phyloP scores from a whole-genome alignment of 202 grass and related monocot species.

The Setaria viridis region DNA sequence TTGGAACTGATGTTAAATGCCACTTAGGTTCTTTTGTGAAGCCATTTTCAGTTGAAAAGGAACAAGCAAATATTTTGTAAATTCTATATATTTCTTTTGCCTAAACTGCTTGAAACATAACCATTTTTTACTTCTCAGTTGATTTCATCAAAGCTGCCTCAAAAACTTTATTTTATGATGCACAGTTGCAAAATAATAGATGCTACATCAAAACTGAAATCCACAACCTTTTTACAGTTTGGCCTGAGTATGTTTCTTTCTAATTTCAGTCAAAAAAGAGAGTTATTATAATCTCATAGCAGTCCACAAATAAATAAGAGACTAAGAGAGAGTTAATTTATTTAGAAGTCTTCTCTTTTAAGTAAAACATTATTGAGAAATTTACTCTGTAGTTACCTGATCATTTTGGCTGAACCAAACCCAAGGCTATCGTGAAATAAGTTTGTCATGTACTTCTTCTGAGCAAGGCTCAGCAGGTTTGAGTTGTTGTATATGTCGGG shows the following conservation, averaged over 20 bases:
- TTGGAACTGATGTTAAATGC: not conserved
- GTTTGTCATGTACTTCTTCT: conserved; percentile 85
- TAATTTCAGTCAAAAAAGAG: not conserved
- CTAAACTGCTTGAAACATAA: not conserved
- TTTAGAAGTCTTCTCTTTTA: not conserved
- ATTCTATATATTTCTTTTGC: not conserved
- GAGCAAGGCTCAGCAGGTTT: conserved; percentile 51
- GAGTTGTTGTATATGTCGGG: conserved; percentile 72
- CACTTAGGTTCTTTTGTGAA: not conserved
- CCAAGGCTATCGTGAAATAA: conserved; percentile 93
- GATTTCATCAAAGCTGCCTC: not conserved
- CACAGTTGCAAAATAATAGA: not conserved
- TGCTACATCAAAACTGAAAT: not conserved
- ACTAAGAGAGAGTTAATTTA: not conserved
- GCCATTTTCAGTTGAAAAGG: not conserved
- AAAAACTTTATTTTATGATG: not conserved
- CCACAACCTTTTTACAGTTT: not conserved
- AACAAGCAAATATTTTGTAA: not conserved
- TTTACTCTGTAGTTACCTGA: conserved; percentile 60
- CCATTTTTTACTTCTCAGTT: not conserved
- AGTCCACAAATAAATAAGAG: not conserved
- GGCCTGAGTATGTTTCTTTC: not conserved
- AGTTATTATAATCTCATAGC: not conserved
- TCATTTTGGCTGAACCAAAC: conserved; percentile 99
- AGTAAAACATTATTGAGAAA: not conserved